Base-by-base conservation (phyloP, 257 asterid genomes). In the Agastache rugosa region DNA sequence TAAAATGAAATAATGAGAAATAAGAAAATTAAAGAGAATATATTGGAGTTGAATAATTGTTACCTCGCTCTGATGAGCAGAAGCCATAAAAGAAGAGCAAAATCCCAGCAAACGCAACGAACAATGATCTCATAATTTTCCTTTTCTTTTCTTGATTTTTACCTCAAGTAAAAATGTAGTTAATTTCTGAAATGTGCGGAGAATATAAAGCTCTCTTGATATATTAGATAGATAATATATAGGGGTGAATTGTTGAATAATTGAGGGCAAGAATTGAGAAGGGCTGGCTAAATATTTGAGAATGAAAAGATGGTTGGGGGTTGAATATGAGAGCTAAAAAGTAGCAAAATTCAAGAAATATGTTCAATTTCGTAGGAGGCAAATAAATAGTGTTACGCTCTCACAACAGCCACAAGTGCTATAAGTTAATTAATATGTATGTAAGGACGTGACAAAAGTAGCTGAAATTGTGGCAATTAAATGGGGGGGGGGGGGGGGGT, bases 21-120 rank as follows among this genome's bases (percentile, higher is more conserved):
- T 6, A 15, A 54, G 7, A 60, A 20, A 34, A 16, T 19, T 14
- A 14, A 6, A 59, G 11, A 16, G 15, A 58, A 17, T 16, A 1
- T 7, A 20, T 50, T 48, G 19, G 17, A 11, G 19, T 58, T 25
- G 16, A 41, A 41, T 20, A 11, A 20, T 42, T 22, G 11, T 80
- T 80, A 90, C 96, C 94, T 85, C 50, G 76, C 60, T 83, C 78
- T 14, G 93, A 80, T 19, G 73, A 80, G 56, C 83, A 88, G 51
- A 84, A 29, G 37, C 85, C 88, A 78, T 72, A 83, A 77, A 81
- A 86, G 78, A 81, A 86, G 78, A 84, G 59, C 69, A 88, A 35
- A 68, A 59, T 53, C 58, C 74, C 85, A 72, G 81, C 62, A 77
- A 85, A 77, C 47, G 85, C 64, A 76, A 82, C 34, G 67, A 9